A percentile compares a stretch with the other conserved stretches of the same genome.
phyloP scores from a whole-genome alignment of 2,329 filamentous ascomycete genomes.

The Penicillium sp. region DNA sequence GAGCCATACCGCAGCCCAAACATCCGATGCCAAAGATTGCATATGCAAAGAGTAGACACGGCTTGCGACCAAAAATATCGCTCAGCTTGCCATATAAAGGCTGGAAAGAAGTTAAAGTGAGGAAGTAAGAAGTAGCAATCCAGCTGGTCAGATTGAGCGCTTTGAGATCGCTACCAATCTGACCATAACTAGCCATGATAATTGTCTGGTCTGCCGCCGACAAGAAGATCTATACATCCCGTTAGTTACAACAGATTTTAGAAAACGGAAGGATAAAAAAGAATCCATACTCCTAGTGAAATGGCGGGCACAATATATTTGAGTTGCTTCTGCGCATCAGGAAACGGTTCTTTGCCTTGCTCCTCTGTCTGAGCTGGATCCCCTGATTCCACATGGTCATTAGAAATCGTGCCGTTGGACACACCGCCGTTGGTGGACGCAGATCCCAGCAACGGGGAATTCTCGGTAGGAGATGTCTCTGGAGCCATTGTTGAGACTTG shows the following conservation, averaged over 20 bases:
- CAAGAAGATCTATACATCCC: conserved; percentile 60
- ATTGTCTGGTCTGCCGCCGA: conserved; percentile 74
- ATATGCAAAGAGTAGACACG: conserved; percentile 51
- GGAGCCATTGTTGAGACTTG: conserved; percentile 23
- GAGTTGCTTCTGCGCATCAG: conserved; percentile 51
- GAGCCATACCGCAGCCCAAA: conserved; percentile 56
- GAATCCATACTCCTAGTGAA: conserved; percentile 56
- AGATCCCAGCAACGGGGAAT: conserved; percentile 46
- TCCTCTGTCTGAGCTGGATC: conserved; percentile 11
- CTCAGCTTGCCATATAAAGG: conserved; percentile 61
- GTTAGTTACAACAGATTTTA: background rate
- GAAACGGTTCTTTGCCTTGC: conserved; percentile 32
- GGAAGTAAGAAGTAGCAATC: conserved; percentile 69
- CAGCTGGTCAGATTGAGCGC: conserved; percentile 73
- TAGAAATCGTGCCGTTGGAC: conserved; percentile 25
- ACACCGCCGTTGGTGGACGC: conserved; percentile 27
- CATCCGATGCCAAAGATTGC: conserved; percentile 51
- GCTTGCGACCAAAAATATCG: conserved; percentile 57
- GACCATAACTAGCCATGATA: conserved; percentile 73
- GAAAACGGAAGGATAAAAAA: conserved; percentile 4
- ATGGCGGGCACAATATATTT: conserved; percentile 61
- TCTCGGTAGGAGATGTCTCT: conserved; percentile 36
- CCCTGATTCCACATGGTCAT: conserved; percentile 23
- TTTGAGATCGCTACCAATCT: conserved; percentile 71
- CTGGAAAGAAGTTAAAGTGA: conserved; percentile 72